Evolutionary conservation across 164 flowering plant genomes (phyloP), one percentile per base, ranked within the genome.

Genomic region (Cinnamomum micranthum): DNA sequence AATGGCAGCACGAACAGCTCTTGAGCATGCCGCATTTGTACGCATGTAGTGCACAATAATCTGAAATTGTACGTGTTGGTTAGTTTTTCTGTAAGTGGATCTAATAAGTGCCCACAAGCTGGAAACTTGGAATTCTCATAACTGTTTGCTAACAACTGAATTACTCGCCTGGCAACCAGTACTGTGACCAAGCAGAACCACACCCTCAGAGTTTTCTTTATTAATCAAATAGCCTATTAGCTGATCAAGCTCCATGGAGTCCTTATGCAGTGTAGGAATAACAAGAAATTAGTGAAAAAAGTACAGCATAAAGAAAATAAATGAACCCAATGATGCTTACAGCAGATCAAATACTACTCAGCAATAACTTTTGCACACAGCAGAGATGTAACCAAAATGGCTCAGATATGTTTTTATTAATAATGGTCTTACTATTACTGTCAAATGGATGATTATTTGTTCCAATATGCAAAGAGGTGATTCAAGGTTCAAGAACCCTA

Each of bases 131-230:
- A 41, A 41, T 41, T 41, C 11, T 41, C 10, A 41, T 9, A 41
- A 9, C 47, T 2, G 47, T 41, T 41, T 41, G 47, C 15, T 23
- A 74, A 59, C 22, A 24, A 15, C n/a, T 20, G 11, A 24, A 25
- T 4, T 22, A 74, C 52, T 82, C 74, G 91, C 98, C 90, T 96
- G 98, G 79, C 99, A 93, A 62, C 99, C 99, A 77, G 97, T 93
- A 81, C 99, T 93, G 72, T 93, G 98, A 52, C 99, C 99, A 80
- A 95, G 88, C 3, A 95, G 83, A 24, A 91, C 93, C 25, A 95
- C 99, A 73, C 98, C 99, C 76, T 91, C 94, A 66, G 99, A 95
- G 71, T 93, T 86, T 84, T 95, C 98, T 80, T 95, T 95, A 82
- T 95, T 91, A 41, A 95, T 95, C 35, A 95, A 82, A 82, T 95